Conservation (phyloP, 78 protist species). For the Dictyostelium intermedium region DNA sequence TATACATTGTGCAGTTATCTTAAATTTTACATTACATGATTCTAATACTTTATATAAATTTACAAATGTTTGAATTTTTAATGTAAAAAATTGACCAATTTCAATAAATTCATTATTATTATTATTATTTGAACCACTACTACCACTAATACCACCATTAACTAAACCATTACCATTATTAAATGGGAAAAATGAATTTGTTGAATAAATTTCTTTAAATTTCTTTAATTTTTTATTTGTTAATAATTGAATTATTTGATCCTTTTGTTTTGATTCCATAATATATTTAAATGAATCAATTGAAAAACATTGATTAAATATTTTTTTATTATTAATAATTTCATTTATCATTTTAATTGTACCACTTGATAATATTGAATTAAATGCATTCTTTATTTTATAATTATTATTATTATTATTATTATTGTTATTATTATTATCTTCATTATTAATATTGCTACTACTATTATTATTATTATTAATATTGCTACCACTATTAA, state of each 20-base stretch:
- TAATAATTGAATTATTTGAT: neutral
- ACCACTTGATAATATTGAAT: neutral
- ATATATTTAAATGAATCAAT: neutral
- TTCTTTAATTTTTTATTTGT: neutral
- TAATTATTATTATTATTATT: no score
- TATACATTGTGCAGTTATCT: neutral
- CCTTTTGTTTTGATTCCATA: neutral
- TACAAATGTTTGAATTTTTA: neutral
- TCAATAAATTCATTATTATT: neutral
- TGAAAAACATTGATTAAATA: neutral
- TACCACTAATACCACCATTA: neutral
- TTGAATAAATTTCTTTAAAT: neutral
- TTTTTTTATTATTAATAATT: no score
- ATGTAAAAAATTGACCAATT: neutral
- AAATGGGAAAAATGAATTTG: neutral
- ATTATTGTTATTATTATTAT: no score
- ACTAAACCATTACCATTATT: neutral
- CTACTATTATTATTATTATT: no score
- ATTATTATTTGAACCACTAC: no score
- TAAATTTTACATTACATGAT: neutral
- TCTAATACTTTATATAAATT: neutral
- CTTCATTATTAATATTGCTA: no score
- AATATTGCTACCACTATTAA: no score
- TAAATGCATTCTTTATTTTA: neutral
- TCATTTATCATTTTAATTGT: neutral